These are phyloP conservation scores for Penicillium pulvis DNA, from an alignment of 495 filamentous ascomycete species.

Conservation along the genomic window DNA sequence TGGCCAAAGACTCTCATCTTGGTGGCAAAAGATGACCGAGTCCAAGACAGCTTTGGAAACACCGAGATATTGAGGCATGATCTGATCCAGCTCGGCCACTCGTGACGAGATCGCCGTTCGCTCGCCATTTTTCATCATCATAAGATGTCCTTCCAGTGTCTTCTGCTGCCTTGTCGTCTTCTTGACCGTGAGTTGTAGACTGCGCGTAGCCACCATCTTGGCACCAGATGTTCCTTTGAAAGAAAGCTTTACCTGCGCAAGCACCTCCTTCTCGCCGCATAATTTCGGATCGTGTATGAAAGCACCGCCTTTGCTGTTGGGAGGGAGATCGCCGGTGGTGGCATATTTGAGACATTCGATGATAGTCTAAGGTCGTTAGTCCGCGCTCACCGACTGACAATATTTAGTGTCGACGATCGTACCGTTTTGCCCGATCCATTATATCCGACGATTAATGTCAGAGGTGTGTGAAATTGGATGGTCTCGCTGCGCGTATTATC, in stretches of 20 bases:
- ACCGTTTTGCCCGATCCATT: conserved; percentile 97
- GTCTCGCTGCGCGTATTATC: conserved; percentile 72
- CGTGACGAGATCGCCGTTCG: conserved; percentile 72
- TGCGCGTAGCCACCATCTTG: conserved; percentile 78
- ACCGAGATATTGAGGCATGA: conserved; percentile 85
- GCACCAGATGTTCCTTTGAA: conserved; percentile 76
- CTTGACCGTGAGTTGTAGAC: conserved; percentile 82
- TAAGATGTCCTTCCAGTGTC: conserved; percentile 75
- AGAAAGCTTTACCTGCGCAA: conserved; percentile 86
- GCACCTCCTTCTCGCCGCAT: conserved; percentile 84
- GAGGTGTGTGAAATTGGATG: conserved; percentile 86
- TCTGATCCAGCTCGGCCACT: conserved; percentile 75
- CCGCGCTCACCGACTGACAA: background rate
- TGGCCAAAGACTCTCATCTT: conserved; percentile 97
- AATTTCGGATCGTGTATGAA: conserved; percentile 98
- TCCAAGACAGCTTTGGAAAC: conserved; percentile 90
- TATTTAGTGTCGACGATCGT: conserved; percentile 18
- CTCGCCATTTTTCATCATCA: conserved; percentile 80
- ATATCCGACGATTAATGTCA: conserved; percentile 94
- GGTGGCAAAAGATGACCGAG: conserved; percentile 96
- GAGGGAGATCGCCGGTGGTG: conserved; percentile 89
- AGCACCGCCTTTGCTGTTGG: conserved; percentile 90
- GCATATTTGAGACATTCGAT: conserved; percentile 99
- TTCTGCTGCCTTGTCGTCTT: conserved; percentile 72
- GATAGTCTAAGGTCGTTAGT: conserved; percentile 65